These are phyloP conservation scores for Conringia planisiliqua DNA, from an alignment of 345 rosid genomes.

Conservation along the genomic window DNA sequence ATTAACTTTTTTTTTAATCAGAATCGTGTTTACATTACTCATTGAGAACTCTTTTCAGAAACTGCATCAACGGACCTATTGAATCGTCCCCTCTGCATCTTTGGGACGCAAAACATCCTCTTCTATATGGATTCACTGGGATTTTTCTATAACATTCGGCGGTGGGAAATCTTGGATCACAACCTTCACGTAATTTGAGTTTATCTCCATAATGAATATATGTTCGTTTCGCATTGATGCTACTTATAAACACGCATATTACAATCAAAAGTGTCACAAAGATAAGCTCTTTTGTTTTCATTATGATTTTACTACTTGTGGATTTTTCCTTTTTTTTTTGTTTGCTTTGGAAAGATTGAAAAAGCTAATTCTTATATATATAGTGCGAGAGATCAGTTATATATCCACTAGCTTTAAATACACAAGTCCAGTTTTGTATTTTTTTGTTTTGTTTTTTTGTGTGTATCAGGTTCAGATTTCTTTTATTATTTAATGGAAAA, in stretches of 20 bases:
- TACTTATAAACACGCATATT: not conserved
- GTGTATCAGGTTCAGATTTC: no score
- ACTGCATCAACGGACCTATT: not conserved
- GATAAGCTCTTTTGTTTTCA: not conserved
- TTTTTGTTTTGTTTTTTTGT: no score
- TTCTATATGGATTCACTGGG: not conserved
- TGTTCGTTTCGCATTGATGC: not conserved
- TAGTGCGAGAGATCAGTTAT: not conserved
- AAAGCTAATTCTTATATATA: not conserved
- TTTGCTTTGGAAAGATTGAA: not conserved
- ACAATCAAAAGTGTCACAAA: constrained; percentile 1
- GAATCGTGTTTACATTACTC: not conserved
- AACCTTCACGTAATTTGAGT: not conserved
- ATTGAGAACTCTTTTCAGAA: not conserved
- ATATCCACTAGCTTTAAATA: no score
- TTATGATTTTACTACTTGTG: not conserved
- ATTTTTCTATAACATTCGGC: not conserved
- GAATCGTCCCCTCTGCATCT: not conserved
- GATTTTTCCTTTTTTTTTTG: not conserved
- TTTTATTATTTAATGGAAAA: no score
- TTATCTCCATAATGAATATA: not conserved
- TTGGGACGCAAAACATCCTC: not conserved
- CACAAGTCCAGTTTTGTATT: no score
- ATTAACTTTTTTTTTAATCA: not conserved
- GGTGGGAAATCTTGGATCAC: not conserved